These are phyloP conservation scores for Pyrenochaeta sp. DNA, from an alignment of 2,329 filamentous ascomycete genomes.

Conservation along the genomic window DNA sequence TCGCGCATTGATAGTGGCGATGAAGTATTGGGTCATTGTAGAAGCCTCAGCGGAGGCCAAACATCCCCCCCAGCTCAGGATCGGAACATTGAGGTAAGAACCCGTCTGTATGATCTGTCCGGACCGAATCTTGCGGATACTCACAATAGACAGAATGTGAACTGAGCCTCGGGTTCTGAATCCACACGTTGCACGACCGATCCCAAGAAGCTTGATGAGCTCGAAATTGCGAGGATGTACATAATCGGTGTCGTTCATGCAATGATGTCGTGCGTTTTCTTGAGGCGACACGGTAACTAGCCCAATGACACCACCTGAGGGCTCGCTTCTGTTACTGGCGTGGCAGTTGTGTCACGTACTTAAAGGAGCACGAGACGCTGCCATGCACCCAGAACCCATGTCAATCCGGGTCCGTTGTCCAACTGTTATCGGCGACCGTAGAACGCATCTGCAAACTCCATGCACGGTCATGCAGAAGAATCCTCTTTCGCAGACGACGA, in stretches of 20 bases:
- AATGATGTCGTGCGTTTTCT: conserved; percentile 4
- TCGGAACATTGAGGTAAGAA: no score
- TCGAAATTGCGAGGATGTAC: background rate
- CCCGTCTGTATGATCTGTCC: no score
- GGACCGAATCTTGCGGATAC: no score
- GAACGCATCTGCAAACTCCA: conserved; percentile 10
- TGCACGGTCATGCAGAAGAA: conserved; percentile 6
- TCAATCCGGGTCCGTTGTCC: conserved; percentile 1
- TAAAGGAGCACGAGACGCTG: conserved; percentile 8
- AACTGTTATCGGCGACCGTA: conserved; percentile 7
- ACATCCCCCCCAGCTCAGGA: no score
- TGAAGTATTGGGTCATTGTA: no score
- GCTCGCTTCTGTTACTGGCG: conserved; percentile 6
- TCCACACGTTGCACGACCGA: background rate
- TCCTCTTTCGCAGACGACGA: conserved; percentile 5
- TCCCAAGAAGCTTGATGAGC: background rate
- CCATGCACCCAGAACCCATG: conserved; percentile 2
- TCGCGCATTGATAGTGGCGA: no score
- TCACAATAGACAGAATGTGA: no score
- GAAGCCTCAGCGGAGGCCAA: no score
- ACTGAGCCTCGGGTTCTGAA: background rate
- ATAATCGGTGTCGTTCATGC: conserved; percentile 1
- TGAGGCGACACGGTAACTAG: background rate
- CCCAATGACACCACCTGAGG: conserved; percentile 1
- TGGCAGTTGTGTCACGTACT: conserved; percentile 10